These are phyloP conservation scores for Xylariales sp. DNA, from an alignment of 2,329 filamentous ascomycete genomes.

Conservation along the genomic window DNA sequence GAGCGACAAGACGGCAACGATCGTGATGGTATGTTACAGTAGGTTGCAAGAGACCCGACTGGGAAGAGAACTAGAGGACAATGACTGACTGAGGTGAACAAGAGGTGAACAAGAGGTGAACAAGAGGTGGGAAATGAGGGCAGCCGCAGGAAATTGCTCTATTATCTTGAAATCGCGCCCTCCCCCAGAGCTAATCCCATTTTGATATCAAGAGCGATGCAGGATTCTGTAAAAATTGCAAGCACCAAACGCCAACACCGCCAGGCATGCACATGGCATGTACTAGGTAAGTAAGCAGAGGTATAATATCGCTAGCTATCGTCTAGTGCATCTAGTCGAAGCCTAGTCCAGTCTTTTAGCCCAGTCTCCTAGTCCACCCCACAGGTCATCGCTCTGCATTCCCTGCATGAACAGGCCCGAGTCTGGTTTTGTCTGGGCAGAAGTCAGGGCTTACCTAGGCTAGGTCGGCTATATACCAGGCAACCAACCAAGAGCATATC, in stretches of 20 bases:
- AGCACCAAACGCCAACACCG: conserved; percentile 1
- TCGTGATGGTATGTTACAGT: conserved; percentile 21
- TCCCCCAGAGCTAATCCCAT: conserved; percentile 28
- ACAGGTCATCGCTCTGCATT: conserved; percentile 5
- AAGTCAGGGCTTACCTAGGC: neutral
- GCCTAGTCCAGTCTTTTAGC: too few relatives aligned
- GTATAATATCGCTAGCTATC: conserved; percentile 2
- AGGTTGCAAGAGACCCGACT: neutral
- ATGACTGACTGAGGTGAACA: neutral
- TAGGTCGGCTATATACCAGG: conserved; percentile 1
- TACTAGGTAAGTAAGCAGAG: neutral
- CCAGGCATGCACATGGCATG: conserved; percentile 4
- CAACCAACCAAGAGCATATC: neutral
- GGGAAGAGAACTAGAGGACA: conserved; percentile 5
- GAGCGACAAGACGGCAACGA: conserved; percentile 24
- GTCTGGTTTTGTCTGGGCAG: neutral
- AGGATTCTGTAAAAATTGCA: conserved; percentile 22
- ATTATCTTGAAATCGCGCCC: conserved; percentile 29
- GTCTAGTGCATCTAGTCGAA: neutral
- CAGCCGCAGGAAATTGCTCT: conserved; percentile 31
- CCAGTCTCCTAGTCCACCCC: neutral
- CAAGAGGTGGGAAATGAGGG: conserved; percentile 15
- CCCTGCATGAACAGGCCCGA: conserved; percentile 8
- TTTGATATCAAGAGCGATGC: conserved; percentile 22
- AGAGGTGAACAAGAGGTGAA: neutral